A percentile compares a stretch with the other conserved stretches of the same genome.
Evolutionary conservation across 2,329 filamentous ascomycete genomes (phyloP).

Genomic region (Whalleya microplaca): DNA sequence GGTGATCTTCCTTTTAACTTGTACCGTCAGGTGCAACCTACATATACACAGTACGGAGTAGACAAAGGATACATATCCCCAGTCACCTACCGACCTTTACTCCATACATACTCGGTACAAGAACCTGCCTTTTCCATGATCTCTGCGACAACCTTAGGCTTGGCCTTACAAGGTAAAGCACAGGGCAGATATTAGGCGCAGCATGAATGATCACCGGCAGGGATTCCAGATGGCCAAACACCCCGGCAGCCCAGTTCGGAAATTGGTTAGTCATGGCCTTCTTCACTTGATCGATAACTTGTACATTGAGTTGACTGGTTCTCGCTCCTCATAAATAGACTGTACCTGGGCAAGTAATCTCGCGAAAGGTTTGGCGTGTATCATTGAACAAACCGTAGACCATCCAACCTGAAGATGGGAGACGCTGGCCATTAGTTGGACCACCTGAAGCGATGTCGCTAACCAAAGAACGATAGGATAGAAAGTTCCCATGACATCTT

Average conservation of each 20-base stretch:
- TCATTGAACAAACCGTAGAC: neutral
- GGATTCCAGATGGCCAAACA: conserved; percentile 16
- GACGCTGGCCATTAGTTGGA: neutral
- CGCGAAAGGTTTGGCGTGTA: neutral
- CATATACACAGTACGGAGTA: neutral
- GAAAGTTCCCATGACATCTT: neutral
- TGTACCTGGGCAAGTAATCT: neutral
- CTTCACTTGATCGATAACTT: neutral
- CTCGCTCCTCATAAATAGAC: too few species aligned
- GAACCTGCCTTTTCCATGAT: conserved; percentile 11
- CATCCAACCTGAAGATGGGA: conserved; percentile 3
- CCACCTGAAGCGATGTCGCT: conserved; percentile 1
- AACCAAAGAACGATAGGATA: conserved; percentile 10
- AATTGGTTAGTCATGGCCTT: neutral
- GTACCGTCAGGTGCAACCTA: conserved; percentile 12
- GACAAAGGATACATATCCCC: conserved; percentile 5
- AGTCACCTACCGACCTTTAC: neutral
- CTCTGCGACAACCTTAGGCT: conserved; percentile 8
- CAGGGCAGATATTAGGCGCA: conserved; percentile 23
- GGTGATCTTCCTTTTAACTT: conserved; percentile 24
- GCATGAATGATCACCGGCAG: conserved; percentile 26
- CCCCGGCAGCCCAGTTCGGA: neutral
- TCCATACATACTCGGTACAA: neutral
- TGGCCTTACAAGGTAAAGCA: conserved; percentile 1
- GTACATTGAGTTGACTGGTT: too few species aligned